Conservation (phyloP, 2,329 filamentous ascomycete species). For the Ophiostoma pallidulum region DNA sequence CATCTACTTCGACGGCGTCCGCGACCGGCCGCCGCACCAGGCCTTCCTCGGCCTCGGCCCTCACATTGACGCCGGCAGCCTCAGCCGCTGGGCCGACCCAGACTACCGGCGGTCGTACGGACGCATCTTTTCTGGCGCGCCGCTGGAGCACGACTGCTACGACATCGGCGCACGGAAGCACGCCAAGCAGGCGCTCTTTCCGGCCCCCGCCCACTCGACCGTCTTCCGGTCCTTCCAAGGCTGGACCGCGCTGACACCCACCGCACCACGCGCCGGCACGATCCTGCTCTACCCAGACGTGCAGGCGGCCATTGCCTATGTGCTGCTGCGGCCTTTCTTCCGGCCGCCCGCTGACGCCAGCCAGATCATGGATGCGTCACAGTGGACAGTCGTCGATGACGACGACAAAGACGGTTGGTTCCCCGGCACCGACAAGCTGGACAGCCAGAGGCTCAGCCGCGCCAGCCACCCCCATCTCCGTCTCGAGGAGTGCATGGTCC, state of each 20-base stretch:
- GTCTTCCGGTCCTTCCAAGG: constrained; percentile 32
- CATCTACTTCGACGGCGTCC: not conserved
- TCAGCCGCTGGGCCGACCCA: constrained; percentile 32
- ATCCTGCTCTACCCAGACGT: constrained; percentile 32
- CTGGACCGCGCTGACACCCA: constrained; percentile 31
- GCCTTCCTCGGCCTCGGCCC: constrained; percentile 31
- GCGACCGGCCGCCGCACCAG: not conserved
- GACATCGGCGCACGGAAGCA: constrained; percentile 26
- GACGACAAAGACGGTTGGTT: constrained; percentile 24
- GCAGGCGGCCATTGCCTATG: constrained; percentile 27
- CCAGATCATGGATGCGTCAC: constrained; percentile 27
- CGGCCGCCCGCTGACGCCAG: constrained; percentile 20
- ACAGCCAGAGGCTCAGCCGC: constrained; percentile 26
- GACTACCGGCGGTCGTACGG: constrained; percentile 28
- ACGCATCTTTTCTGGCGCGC: constrained; percentile 28
- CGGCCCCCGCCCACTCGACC: constrained; percentile 27
- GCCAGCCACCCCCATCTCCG: constrained; percentile 30
- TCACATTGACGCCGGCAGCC: constrained; percentile 33
- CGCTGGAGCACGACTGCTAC: constrained; percentile 27
- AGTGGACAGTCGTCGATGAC: constrained; percentile 30
- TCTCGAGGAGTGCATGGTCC: constrained; percentile 28
- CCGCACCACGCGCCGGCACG: constrained; percentile 25
- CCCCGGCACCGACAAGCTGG: constrained; percentile 26
- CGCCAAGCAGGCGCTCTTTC: constrained; percentile 27
- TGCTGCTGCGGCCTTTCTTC: constrained; percentile 33